Evolutionary conservation across 1,139 yeast genomes (phyloP), one percentile per base, ranked within the genome.

Genomic region (Yamadazyma sp.): DNA sequence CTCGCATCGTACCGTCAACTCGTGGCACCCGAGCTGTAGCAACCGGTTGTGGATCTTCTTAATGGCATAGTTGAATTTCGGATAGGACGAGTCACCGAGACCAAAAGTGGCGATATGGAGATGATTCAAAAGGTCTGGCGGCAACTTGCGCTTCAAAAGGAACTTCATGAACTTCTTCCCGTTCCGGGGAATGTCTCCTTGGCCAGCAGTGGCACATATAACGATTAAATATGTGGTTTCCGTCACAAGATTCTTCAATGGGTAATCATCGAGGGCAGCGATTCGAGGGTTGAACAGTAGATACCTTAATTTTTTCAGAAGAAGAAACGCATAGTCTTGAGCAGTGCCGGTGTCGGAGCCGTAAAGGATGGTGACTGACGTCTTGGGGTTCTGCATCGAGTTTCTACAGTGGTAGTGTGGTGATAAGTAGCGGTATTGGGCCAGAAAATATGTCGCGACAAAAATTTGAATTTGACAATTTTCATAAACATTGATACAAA

Each of bases 331-430:
- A 52, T 79, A 83, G 52, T 92, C 97, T 51, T 86, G 88, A 1
- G 96, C 78, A 51, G 87, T 89, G 1, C 97, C 98, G 0, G 97
- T 87, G 56, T 90, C 97, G 1, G 96, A 84, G 0, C 97, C 97
- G 57, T 86, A 90, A 1, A 92, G 65, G 12, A 92, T 76, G 21
- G 82, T 78, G 11, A 86, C 47, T 8, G 45, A 31, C 6, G 34
- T 22, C 16, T 39, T 43, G 22, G 38, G 28, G 26, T 21, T 15
- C 9, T 12, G 11, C 28, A 25, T 25, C 11, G 5, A 25, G 10
- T 14, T 7, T 6, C 6, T 11, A 12, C 4, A 12, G 25, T 12
- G 26, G 14, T 15, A n/a, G 12, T 24, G 22, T 12, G 28, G 12
- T 11, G 6, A 4, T 4, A 12, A 12, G 15, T 12, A 12, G 15